Base-by-base conservation (phyloP, 2,329 filamentous ascomycete species). In the Apiospora kogelbergensis region DNA sequence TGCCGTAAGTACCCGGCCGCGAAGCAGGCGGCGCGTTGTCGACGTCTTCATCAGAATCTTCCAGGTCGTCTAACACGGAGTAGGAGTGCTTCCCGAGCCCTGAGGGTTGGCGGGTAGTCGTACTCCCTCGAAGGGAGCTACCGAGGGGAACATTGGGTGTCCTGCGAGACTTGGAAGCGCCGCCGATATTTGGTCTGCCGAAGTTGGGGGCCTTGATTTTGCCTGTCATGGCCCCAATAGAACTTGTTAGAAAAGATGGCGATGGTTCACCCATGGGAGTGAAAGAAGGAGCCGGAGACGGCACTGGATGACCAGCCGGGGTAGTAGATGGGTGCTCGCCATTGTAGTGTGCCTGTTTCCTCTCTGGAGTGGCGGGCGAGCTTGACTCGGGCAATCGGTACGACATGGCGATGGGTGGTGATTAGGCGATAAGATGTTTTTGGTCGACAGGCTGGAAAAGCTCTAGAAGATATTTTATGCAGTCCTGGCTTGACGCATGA, bases 211-310 rank as follows among this genome's bases (percentile, higher is more conserved):
- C 74, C 63, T 82, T 84, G n/a, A 76, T 74, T 22, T 78, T 78
- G 42, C 46, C 65, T 40, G 78, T 77, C 73, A 80, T 79, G 57
- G 79, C 82, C 64, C 81, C 82, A 79, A 88, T 82, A 45, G 86
- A 88, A 78, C 86, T 88, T 68, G 86, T 84, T 45, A 89, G 77
- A 73, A 82, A 88, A 15, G 85, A 85, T 40, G 82, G 84, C 26
- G 87, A 86, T 0, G 87, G 87, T 20, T 86, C 86, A 68, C 88
- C 88, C 20, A 82, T 81, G 1, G 87, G 86, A 1, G 86, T 88
- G 77, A 88, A 88, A 57, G 85, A 87, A 5, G 83, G 83, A 10
- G 82, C 81, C 9, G 85, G 85, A 37, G 86, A 86, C 0, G 83
- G 72, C 63, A 76, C 84, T 11, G 86, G 85, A 37, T 83, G 83